Evolutionary conservation across 2,329 filamentous ascomycete genomes (phyloP).

Genomic region (Ramularia collo-cygni): DNA sequence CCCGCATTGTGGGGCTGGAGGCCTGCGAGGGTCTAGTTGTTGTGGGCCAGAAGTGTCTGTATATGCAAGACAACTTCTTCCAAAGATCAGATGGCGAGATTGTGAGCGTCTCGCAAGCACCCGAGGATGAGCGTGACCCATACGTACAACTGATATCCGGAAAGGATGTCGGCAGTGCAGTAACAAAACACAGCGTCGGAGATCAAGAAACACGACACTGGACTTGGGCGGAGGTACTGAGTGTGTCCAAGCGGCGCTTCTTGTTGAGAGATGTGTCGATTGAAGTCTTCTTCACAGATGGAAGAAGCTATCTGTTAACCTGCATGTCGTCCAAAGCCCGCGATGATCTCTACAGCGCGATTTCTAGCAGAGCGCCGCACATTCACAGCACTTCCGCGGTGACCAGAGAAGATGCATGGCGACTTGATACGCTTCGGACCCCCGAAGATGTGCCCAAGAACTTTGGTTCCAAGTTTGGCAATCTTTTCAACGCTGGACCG

Average conservation of each 20-base stretch:
- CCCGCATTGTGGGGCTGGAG: conserved; percentile 86
- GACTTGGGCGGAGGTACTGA: conserved; percentile 92
- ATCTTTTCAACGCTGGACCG: conserved; percentile 76
- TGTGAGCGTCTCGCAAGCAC: conserved; percentile 91
- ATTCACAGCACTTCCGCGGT: conserved; percentile 54
- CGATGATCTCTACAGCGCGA: conserved; percentile 72
- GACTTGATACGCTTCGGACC: conserved; percentile 74
- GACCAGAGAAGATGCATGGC: conserved; percentile 80
- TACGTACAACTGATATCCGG: conserved; percentile 92
- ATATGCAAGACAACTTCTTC: conserved; percentile 95
- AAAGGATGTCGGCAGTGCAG: conserved; percentile 56
- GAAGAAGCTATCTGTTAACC: conserved; percentile 87
- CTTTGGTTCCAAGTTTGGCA: conserved; percentile 83
- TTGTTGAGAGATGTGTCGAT: conserved; percentile 91
- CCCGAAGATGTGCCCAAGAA: conserved; percentile 57
- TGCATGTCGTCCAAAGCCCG: conserved; percentile 65
- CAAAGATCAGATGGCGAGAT: conserved; percentile 93
- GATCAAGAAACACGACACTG: conserved; percentile 84
- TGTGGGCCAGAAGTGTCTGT: conserved; percentile 82
- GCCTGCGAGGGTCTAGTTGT: conserved; percentile 91
- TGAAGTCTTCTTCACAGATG: conserved; percentile 97
- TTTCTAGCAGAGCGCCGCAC: conserved; percentile 73
- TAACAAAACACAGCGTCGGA: conserved; percentile 37
- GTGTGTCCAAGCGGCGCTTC: conserved; percentile 91
- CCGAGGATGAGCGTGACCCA: conserved; percentile 83